phyloP scores from a whole-genome alignment of 148 eudicot species.

The Rhododendron kiyosumense region DNA sequence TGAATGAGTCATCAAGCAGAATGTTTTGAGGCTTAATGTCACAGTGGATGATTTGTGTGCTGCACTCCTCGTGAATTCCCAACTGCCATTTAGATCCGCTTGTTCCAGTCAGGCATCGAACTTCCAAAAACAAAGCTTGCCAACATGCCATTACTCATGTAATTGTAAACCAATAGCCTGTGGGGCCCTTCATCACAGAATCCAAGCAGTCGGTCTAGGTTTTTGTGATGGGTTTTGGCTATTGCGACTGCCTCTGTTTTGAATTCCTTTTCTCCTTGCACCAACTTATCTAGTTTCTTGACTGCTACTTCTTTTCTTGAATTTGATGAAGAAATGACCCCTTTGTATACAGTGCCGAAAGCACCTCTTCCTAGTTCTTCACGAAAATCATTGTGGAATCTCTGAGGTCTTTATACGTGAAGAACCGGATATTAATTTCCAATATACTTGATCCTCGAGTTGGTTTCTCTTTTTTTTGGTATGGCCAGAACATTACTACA shows the following conservation, averaged over 20 bases:
- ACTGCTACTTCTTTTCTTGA: neutral
- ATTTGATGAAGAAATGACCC: too few species aligned
- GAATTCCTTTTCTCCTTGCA: slow-evolving; percentile 21
- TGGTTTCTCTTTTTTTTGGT: slow-evolving; percentile 8
- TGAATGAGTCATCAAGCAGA: too few species aligned
- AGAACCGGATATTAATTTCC: slow-evolving; percentile 13
- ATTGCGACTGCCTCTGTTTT: slow-evolving; percentile 13
- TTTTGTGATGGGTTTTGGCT: slow-evolving; percentile 30
- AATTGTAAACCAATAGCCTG: slow-evolving; percentile 2
- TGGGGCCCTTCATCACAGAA: slow-evolving; percentile 24
- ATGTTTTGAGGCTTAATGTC: slow-evolving; percentile 4
- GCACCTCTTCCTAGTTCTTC: slow-evolving; percentile 23
- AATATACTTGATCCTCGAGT: neutral
- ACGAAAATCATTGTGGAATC: slow-evolving; percentile 20
- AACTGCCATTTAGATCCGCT: slow-evolving; percentile 8
- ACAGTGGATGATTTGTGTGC: slow-evolving; percentile 24
- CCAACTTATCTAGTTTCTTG: slow-evolving; percentile 15
- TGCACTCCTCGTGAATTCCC: slow-evolving; percentile 30
- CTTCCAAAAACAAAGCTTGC: slow-evolving; percentile 9
- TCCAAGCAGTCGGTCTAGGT: slow-evolving; percentile 18
- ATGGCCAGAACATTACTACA: neutral
- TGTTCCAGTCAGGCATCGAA: slow-evolving; percentile 17
- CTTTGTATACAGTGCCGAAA: slow-evolving; percentile 10
- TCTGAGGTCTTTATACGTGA: slow-evolving; percentile 19
- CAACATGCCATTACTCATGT: slow-evolving; percentile 23